Base-by-base conservation (phyloP, 495 filamentous ascomycete genomes). In the Aspergillus biplanus region DNA sequence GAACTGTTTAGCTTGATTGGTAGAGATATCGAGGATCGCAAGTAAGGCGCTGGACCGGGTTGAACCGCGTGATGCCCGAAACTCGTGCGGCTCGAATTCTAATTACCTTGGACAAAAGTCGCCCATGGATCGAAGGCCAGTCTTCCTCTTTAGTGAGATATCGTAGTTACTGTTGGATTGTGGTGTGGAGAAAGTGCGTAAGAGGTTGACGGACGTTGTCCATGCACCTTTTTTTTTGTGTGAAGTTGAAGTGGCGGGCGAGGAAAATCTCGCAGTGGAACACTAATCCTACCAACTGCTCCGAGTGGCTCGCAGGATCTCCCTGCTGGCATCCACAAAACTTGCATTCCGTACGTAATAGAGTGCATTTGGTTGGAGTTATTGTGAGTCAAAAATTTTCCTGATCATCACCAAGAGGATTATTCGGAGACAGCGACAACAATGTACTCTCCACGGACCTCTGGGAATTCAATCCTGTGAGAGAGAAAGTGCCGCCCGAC, bases 311-410 rank as follows among this genome's bases (percentile, higher is more conserved):
- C 39, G 12, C 61, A 63, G 46, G 53, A 57, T 57, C 53, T 57
- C 33, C 53, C 55, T 57, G 39, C 52, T 33, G 33, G 46, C 53
- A 44, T 63, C 61, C 61, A 63, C 61, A 33, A 56, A 32, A 52
- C 12, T 39, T 47, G 46, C 61, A 57, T 57, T 52, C 53, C 61
- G 61, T 63, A 63, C 61, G 61, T 63, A 63, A 63, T 56, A 63
- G 53, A 57, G 11, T 35, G 34, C 18, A 16, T 27, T n/a, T 32
- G 21, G 54, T 49, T 34, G 21, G 47, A 63, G 47, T 50, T 50
- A 9, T 44, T 50, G 47, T 50, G 47, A 18, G 16, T 31, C 5
- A 50, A 50, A 50, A 52, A 56, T 46, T 56, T 56, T 50, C 59
- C 16, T 32, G 34, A 56, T 49, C 59, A 35, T 7, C 52, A 50